Evolutionary conservation across 2,329 filamentous ascomycete genomes (phyloP).

Genomic region (Aspergillus vadensis): DNA sequence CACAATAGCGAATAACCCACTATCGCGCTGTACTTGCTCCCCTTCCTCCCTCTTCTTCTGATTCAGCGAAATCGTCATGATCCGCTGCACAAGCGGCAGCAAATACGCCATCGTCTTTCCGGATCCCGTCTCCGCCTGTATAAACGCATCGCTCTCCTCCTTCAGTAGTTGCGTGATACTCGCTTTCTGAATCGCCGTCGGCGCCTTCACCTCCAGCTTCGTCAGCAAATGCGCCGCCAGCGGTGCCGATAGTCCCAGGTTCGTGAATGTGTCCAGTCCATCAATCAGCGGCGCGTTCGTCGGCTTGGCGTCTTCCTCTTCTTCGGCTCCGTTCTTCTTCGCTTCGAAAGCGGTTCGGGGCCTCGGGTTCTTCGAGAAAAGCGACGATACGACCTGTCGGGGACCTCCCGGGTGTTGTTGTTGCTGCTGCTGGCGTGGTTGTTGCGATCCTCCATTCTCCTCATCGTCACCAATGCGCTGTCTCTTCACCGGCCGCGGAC

Average conservation of each 20-base stretch:
- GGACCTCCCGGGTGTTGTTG: constrained; percentile 45
- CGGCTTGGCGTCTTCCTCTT: constrained; percentile 58
- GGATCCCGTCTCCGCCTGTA: constrained; percentile 95
- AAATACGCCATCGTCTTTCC: constrained; percentile 98
- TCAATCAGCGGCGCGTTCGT: constrained; percentile 88
- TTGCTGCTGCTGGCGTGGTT: constrained; percentile 26
- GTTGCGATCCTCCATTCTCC: constrained; percentile 31
- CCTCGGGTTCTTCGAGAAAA: constrained; percentile 87
- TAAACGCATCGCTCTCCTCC: constrained; percentile 85
- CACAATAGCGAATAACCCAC: constrained; percentile 91
- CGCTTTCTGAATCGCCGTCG: constrained; percentile 91
- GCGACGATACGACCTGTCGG: constrained; percentile 77
- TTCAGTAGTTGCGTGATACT: constrained; percentile 78
- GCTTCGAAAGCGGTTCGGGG: constrained; percentile 59
- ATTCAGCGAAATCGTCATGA: constrained; percentile 68
- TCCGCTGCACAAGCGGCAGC: constrained; percentile 84
- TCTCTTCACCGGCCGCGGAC: constrained; percentile 42
- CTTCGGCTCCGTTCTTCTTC: constrained; percentile 35
- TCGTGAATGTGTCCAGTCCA: constrained; percentile 82
- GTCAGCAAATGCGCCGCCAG: constrained; percentile 79
- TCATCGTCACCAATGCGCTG: constrained; percentile 28
- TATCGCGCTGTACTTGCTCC: constrained; percentile 70
- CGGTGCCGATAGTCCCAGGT: constrained; percentile 76
- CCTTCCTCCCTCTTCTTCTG: constrained; percentile 6
- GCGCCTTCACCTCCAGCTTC: constrained; percentile 85